Evolutionary conservation across 352 stramenopile genomes (phyloP), one percentile per base, ranked within the genome.

Genomic region (Phytophthora nicotianae): DNA sequence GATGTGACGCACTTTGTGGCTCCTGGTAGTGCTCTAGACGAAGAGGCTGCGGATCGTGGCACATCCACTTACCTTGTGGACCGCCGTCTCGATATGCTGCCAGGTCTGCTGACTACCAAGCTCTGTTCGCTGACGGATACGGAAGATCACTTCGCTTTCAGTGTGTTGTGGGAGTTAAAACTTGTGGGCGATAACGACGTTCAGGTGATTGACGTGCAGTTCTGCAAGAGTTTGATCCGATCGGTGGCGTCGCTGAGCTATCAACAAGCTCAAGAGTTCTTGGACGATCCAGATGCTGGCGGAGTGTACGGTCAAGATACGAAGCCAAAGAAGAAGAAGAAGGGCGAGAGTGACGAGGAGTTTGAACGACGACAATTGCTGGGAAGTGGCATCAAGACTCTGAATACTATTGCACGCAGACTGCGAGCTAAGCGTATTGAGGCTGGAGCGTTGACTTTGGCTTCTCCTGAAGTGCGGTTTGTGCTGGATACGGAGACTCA

Each of bases 21-120:
- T 23, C 81, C 96, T 13, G 96, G 90, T 17, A 96, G 79, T 24
- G 79, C 97, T 7, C 85, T 99, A 17, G 98, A 99, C 66, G 77
- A 98, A 63, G 97, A 99, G 69, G 91, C 90, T 7, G 86, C 80
- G 5, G 81, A 95, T 45, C 86, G 90, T 55, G 88, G 82, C 16
- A 99, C 97, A 14, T 99, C 96, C 20, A 99, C 97, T 2, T 99
- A 99, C 74, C 85, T 99, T 10, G 97, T 99, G n/a, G 97, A 99
- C 48, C 93, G 96, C 35, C 90, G 98, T 70, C 77, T 99, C 21
- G 97, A 99, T 72, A 99, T 99, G 98, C 76, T 99, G 17, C 98
- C 98, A 2, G 86, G 84, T 24, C 77, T 99, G 40, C 74, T 99
- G 40, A 99, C 98, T 8, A 98, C 97, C 29, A 98, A 99, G 65